A percentile compares a stretch with the other conserved stretches of the same genome.
Conservation (phyloP, 2,329 filamentous ascomycete species). For the Diaporthe vexans region DNA sequence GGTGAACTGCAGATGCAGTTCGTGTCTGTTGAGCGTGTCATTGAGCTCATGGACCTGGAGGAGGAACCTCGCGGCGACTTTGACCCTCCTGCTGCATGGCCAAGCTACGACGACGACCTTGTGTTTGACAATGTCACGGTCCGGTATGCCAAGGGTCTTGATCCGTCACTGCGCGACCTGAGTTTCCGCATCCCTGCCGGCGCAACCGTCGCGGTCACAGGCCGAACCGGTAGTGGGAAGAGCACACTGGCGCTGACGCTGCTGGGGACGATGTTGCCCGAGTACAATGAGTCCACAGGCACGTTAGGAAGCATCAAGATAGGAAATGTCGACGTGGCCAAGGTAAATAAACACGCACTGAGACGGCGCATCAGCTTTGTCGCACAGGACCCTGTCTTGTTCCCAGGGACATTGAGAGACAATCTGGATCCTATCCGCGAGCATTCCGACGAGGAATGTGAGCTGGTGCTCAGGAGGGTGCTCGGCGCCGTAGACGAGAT, state of each 20-base stretch:
- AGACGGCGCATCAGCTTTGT: constrained; percentile 73
- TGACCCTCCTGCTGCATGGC: constrained; percentile 82
- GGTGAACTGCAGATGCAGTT: constrained; percentile 93
- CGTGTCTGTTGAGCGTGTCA: constrained; percentile 88
- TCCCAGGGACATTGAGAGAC: constrained; percentile 70
- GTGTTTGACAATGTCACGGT: constrained; percentile 83
- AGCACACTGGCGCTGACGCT: constrained; percentile 78
- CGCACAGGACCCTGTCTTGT: constrained; percentile 74
- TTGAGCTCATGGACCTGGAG: constrained; percentile 84
- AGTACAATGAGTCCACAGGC: constrained; percentile 48
- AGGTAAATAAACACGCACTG: constrained; percentile 67
- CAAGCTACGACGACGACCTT: constrained; percentile 78
- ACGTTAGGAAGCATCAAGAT: constrained; percentile 64
- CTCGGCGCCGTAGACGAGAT: constrained; percentile 57
- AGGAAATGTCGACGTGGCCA: constrained; percentile 65
- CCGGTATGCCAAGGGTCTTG: constrained; percentile 82
- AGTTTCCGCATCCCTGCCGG: constrained; percentile 79
- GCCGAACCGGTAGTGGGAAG: constrained; percentile 89
- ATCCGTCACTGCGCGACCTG: constrained; percentile 78
- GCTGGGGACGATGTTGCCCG: constrained; percentile 68
- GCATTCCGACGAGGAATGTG: constrained; percentile 65
- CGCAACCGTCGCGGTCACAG: constrained; percentile 77
- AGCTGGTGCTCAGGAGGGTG: constrained; percentile 69
- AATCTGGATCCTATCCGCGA: constrained; percentile 79
- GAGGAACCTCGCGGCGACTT: constrained; percentile 78